These are phyloP conservation scores for Aspergillus ochraceus DNA, from an alignment of 2,329 filamentous ascomycete genomes.

Conservation along the genomic window DNA sequence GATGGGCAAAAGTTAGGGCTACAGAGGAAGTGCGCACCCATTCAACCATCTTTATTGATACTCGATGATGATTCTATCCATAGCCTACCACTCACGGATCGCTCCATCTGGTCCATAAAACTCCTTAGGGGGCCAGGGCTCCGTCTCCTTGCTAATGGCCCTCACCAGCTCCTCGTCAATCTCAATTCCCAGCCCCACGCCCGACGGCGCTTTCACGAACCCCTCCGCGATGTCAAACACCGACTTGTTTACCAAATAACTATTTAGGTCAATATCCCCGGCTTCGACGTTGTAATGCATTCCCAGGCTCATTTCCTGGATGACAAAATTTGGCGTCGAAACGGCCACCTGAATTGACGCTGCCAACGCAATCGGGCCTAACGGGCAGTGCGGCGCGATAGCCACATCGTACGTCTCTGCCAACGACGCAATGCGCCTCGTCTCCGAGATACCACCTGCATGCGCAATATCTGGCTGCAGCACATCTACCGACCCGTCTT, in stretches of 20 bases:
- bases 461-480: slow-evolving; percentile 73
- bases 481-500: slow-evolving; percentile 67
- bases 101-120: slow-evolving; percentile 14
- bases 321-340: slow-evolving; percentile 65
- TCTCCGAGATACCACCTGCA: slow-evolving; percentile 70
- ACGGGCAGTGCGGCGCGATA: slow-evolving; percentile 71
- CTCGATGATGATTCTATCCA: not conserved
- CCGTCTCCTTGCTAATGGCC: slow-evolving; percentile 42
- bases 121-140: slow-evolving; percentile 7
- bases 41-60: no score
- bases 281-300: slow-evolving; percentile 73
- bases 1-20: not conserved
- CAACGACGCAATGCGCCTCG: slow-evolving; percentile 67
- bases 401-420: slow-evolving; percentile 73
- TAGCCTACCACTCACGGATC: slow-evolving; percentile 13
- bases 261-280: slow-evolving; percentile 5
- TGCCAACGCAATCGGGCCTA: slow-evolving; percentile 72
- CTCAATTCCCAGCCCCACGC: slow-evolving; percentile 56
- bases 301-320: slow-evolving; percentile 76
- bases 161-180: slow-evolving; percentile 69
- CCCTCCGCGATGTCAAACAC: slow-evolving; percentile 46
- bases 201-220: slow-evolving; percentile 32
- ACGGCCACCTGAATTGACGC: slow-evolving; percentile 68
- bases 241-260: slow-evolving; percentile 64
- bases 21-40: no score